Percentiles rank a stretch among this genome's conserved stretches.
phyloP scores from a whole-genome alignment of 116 monocot species.

The Papilionanthe hybrid region DNA sequence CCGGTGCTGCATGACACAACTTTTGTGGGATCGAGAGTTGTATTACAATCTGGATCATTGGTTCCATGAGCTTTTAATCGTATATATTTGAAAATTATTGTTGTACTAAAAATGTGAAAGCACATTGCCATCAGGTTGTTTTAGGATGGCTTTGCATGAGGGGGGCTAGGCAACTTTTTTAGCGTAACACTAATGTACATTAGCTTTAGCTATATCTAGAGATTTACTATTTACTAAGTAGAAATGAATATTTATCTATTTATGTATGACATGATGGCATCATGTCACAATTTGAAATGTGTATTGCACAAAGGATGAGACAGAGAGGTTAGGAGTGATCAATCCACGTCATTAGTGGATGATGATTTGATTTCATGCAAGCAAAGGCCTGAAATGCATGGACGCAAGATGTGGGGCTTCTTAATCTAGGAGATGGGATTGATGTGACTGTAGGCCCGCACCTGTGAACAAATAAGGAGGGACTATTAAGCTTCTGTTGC shows the following conservation, averaged over 20 bases:
- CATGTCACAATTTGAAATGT: slow-evolving; percentile 5
- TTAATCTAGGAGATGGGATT: slow-evolving; percentile 17
- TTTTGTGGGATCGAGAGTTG: slow-evolving; percentile 9
- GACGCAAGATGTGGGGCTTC: slow-evolving; percentile 23
- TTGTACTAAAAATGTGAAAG: slow-evolving; percentile 1
- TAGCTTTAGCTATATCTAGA: neutral
- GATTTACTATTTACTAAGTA: neutral
- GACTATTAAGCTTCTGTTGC: too few relatives aligned
- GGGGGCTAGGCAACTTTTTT: neutral
- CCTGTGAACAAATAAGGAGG: neutral
- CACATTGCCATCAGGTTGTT: slow-evolving; percentile 3
- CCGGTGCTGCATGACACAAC: slow-evolving; percentile 12
- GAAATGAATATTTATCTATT: slow-evolving; percentile 2
- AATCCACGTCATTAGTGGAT: slow-evolving; percentile 26
- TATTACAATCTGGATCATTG: slow-evolving; percentile 23
- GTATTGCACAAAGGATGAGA: neutral
- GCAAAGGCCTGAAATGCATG: slow-evolving; percentile 15
- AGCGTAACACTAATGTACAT: neutral
- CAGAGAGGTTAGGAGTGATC: neutral
- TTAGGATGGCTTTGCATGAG: slow-evolving; percentile 1
- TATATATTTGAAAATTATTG: slow-evolving; percentile 2
- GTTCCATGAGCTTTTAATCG: slow-evolving; percentile 9
- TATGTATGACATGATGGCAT: slow-evolving; percentile 7
- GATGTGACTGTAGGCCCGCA: slow-evolving; percentile 17
- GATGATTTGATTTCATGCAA: slow-evolving; percentile 28